Conservation (phyloP, 2,329 filamentous ascomycete genomes). For the Calonectria honghensis region DNA sequence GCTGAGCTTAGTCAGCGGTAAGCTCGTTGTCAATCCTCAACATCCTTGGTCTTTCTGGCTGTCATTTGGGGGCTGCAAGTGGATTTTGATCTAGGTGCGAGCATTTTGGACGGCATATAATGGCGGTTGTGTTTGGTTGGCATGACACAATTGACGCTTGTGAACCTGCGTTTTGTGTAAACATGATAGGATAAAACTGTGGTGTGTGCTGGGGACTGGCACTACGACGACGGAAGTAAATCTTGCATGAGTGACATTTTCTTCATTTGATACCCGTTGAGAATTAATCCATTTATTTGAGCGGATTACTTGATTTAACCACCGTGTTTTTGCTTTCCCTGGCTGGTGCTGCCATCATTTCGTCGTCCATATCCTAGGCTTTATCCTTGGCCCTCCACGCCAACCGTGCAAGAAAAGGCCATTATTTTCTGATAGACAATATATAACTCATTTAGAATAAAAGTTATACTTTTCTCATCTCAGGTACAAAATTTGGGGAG, state of each 20-base stretch:
- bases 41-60: not conserved
- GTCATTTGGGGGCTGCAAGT: not conserved
- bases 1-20: conserved; percentile 25
- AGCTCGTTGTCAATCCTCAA: not conserved
- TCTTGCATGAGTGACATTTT: not conserved
- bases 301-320: not conserved
- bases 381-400: not conserved
- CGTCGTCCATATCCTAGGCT: not conserved
- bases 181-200: not conserved
- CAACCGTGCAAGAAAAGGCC: not conserved
- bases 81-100: not conserved
- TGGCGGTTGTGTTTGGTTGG: not conserved
- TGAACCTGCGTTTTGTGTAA: not conserved
- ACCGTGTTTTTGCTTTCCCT: not conserved
- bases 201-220: not conserved
- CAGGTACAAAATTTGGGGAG: not conserved
- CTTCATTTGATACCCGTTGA: not conserved
- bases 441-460: not conserved
- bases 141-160: not conserved
- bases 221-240: not conserved
- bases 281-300: not conserved
- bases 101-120: not conserved
- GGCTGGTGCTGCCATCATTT: not conserved
- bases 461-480: not conserved
- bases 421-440: not conserved